phyloP scores from a whole-genome alignment of 2,329 filamentous ascomycete genomes.

The Tolypocladium endophyticum region DNA sequence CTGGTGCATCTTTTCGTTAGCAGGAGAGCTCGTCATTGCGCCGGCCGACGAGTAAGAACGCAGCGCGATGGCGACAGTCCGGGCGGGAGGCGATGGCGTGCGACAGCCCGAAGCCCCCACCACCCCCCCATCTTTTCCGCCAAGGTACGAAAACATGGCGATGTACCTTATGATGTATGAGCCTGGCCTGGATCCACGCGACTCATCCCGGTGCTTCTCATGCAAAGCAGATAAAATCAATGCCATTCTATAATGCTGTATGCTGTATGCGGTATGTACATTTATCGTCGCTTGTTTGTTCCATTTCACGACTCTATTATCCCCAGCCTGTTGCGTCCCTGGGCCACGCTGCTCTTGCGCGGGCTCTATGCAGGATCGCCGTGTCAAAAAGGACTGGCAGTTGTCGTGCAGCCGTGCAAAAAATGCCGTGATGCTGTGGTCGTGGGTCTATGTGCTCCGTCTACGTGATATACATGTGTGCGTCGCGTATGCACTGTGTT shows the following conservation, averaged over 20 bases:
- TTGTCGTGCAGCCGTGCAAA: no score
- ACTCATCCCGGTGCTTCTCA: no score
- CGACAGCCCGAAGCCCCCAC: constrained; percentile 10
- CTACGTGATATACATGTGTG: neutral
- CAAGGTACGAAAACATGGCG: neutral
- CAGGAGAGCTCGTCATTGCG: neutral
- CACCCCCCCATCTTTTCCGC: neutral
- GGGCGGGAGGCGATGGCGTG: constrained; percentile 1
- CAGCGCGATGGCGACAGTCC: constrained; percentile 13
- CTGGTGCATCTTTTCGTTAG: neutral
- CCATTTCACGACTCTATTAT: neutral
- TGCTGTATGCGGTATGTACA: neutral
- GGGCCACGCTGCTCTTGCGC: neutral
- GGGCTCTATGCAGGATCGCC: neutral
- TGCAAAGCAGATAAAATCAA: neutral
- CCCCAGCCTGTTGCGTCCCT: neutral
- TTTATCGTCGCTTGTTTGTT: neutral
- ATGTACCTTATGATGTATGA: no score
- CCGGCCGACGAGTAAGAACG: constrained; percentile 6
- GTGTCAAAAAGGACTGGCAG: neutral
- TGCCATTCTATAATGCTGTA: neutral
- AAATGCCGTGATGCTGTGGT: neutral
- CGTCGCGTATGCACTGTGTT: neutral
- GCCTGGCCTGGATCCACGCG: neutral
- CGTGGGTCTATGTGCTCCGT: neutral